Evolutionary conservation across 2,329 filamentous ascomycete genomes (phyloP), one percentile per base, ranked within the genome.

Genomic region (Ustilaginoidea virens): DNA sequence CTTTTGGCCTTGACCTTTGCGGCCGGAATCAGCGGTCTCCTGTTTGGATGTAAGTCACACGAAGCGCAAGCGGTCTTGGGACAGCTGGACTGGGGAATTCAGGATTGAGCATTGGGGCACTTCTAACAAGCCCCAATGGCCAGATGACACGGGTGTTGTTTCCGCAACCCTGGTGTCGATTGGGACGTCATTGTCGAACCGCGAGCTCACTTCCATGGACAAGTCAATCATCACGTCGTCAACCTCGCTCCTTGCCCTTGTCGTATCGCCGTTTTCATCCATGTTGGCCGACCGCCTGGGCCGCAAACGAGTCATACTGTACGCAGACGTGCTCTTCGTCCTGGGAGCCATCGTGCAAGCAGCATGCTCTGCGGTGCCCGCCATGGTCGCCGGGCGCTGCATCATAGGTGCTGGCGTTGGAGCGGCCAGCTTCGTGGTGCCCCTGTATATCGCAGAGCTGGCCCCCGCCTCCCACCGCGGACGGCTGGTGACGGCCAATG

Each of bases 391-490:
- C 0, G 80, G 80, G 0, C 60, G 80, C 4, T 65, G 69, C 17
- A 56, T 85, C 2, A 75, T 87, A 3, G 80, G 80, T 17, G 60
- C 73, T 1, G 80, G 72, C 0, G 75, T 87, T 1, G 80, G 80
- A 11, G 73, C 74, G 3, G 80, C 79, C 7, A 83, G 76, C 46
- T 80, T 92, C 41, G 80, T 92, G 4, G 77, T 82, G 17, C 86
- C 86, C 25, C 52, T 94, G 41, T 92, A 92, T 53, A 87, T 94
- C 34, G 77, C 80, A 7, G 87, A 96, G 52, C 60, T 93, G 9
- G 74, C 81, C 4, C 86, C 87, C 0, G 71, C 80, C 2, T 63
- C 71, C 14, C 71, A 80, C 35, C 63, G 87, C 31, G 87, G 87
- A 10, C 61, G 80, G 23, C 58, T 96, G 23, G 79, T 94, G 4